Base-by-base conservation (phyloP, 495 filamentous ascomycete species). In the Neurospora intermedia region DNA sequence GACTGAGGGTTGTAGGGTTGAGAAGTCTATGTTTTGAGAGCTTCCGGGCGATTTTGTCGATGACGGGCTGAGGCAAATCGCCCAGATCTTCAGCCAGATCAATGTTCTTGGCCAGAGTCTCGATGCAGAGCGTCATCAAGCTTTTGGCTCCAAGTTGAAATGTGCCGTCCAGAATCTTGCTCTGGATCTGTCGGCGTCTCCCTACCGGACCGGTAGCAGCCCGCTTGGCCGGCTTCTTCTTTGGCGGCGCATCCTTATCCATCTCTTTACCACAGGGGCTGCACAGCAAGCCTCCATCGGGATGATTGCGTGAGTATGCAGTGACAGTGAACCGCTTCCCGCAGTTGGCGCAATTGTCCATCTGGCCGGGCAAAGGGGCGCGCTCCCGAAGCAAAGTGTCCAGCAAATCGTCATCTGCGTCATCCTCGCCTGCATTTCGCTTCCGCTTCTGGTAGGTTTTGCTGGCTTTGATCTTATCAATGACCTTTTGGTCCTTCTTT, bases 261-360 rank as follows among this genome's bases (percentile, higher is more conserved):
- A 92, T 82, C 48, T 92, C 89, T 76, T 91, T 94, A n/a, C 94
- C 92, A 77, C 96, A 99, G 70, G 91, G 90, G 1, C 84, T 84
- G 80, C 96, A 99, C 15, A 99, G 85, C 23, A 99, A 82, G 20
- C 94, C 95, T 2, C 94, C 94, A 20, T 91, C 85, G 1, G 92
- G 91, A 16, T 91, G 92, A n/a, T 89, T 87, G 76, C 93, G 92
- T 75, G 90, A 92, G 79, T 99, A 99, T 1, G 94, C 83, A 0
- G 96, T 98, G 39, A 99, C 96, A 0, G 94, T 97, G 78, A 99
- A 99, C 35, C 96, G 90, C 77, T 93, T 95, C 31, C 88, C 85
- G 78, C 96, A 99, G 8, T 88, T 82, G 66, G 92, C 93, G 76
- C 96, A 99, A 76, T 97, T 95, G 39, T 91, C 93, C 74, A 93